Evolutionary conservation across 108 stramenopile genomes (phyloP), one percentile per base, ranked within the genome.

Genomic region (Cafeteria roenbergensis): DNA sequence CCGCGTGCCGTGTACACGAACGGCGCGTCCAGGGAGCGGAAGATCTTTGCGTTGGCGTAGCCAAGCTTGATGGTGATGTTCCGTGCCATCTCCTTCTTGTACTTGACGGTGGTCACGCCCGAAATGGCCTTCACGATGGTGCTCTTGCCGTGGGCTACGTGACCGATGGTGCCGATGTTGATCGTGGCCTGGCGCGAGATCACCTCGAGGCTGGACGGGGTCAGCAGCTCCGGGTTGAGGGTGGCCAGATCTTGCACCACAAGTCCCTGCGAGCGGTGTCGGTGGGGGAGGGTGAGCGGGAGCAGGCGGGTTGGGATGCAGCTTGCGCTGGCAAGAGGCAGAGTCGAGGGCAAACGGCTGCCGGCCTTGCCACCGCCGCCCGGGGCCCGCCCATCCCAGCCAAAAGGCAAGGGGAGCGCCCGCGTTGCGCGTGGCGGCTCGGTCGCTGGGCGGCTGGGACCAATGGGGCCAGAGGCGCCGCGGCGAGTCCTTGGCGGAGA

Each of bases 61-160:
- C 98, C 95, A 60, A 96, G 75, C 74, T 97, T 99, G 84, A 99
- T 99, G 72, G 98, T 99, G 78, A 99, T 99, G 84, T 99, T 99
- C 51, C 95, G 89, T 64, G 89, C 92, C 72, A 99, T 71, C 78
- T 99, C 98, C 65, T 91, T 93, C 89, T 99, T 97, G 84, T 95
- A 97, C 33, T 93, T 91, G 52, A 99, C 94, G n/a, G 98, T 99
- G 76, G 76, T 75, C 53, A 99, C 93, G 58, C 98, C 98, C 57
- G 89, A 91, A 67, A 99, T 91, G 50, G 95, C 90, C 80, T 97
- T 97, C 63, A 97, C 98, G 50, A 95, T 93, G 34, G 94, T 96
- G 33, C 52, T 33, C 66, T 99, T 99, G 52, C 98, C 98, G 83
- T 99, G 98, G 6, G 98, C 98, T 61, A 99, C 98, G 75, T 99